Evolutionary conservation across 2,329 filamentous ascomycete genomes (phyloP).

Genomic region (Aspergillus awamori): DNA sequence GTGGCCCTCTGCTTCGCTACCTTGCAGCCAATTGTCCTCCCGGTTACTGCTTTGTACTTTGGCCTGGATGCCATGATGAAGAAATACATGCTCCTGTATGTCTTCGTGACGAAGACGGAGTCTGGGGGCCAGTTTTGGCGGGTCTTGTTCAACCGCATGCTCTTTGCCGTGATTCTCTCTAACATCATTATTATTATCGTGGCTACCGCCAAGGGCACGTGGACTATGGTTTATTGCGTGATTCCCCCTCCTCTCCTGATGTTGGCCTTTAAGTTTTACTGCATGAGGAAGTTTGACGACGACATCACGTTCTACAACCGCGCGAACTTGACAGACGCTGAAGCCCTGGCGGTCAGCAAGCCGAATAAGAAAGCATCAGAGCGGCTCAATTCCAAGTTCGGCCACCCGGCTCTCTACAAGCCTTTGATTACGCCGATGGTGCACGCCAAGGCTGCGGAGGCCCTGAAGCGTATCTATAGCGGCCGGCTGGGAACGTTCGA

Average conservation of each 20-base stretch:
- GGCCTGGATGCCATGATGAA: constrained; percentile 83
- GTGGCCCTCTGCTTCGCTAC: constrained; percentile 82
- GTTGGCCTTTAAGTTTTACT: constrained; percentile 84
- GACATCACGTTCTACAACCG: constrained; percentile 80
- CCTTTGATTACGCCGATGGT: constrained; percentile 95
- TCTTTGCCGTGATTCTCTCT: constrained; percentile 78
- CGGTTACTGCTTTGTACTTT: constrained; percentile 89
- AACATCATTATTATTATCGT: constrained; percentile 78
- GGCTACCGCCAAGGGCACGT: constrained; percentile 70
- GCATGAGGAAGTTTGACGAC: constrained; percentile 72
- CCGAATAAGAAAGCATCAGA: constrained; percentile 52
- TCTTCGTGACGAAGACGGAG: constrained; percentile 95
- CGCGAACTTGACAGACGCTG: constrained; percentile 57
- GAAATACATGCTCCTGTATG: constrained; percentile 92
- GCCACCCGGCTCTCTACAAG: constrained; percentile 87
- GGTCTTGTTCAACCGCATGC: constrained; percentile 85
- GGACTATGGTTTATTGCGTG: constrained; percentile 67
- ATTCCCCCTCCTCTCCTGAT: constrained; percentile 77
- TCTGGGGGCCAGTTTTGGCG: constrained; percentile 94
- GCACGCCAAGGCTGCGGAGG: constrained; percentile 82
- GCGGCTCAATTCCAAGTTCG: constrained; percentile 76
- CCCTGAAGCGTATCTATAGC: constrained; percentile 82
- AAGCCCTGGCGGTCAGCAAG: constrained; percentile 44
- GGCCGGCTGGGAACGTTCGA: constrained; percentile 68
- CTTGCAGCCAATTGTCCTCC: constrained; percentile 83